Percentiles rank a stretch among this genome's conserved stretches.
Conservation (phyloP, 148 eudicot genomes). For the Rhododendron ovatum region DNA sequence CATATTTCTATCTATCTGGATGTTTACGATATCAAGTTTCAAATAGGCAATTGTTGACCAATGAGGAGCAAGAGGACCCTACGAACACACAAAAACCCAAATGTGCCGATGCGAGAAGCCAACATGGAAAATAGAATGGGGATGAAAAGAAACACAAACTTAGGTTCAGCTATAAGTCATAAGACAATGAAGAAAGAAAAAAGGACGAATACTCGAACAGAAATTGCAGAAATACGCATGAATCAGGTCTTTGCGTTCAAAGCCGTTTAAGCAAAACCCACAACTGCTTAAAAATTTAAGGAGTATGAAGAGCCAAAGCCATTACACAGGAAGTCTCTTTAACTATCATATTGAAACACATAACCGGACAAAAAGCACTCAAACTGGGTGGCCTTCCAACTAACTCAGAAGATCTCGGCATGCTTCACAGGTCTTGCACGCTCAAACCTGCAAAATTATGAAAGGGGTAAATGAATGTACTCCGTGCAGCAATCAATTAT, state of each 20-base stretch:
- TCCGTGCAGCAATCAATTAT: not conserved
- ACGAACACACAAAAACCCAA: too few relatives aligned
- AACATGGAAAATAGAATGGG: too few relatives aligned
- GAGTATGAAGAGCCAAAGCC: not conserved
- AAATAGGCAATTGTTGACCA: too few relatives aligned
- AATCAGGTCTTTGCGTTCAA: not conserved
- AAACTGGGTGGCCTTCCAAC: not conserved
- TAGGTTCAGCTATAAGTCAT: not conserved
- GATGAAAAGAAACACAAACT: not conserved
- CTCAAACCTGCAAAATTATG: constrained; percentile 1
- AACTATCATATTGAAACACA: not conserved
- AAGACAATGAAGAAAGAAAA: not conserved
- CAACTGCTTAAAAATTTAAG: not conserved
- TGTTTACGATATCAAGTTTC: too few relatives aligned
- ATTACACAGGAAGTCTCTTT: not conserved
- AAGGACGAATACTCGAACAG: not conserved
- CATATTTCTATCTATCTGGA: too few relatives aligned
- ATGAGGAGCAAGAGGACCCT: too few relatives aligned
- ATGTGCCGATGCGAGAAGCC: too few relatives aligned
- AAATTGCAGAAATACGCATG: not conserved
- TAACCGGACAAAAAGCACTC: not conserved
- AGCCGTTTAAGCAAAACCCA: not conserved
- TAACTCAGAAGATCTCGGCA: not conserved
- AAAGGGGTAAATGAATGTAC: not conserved
- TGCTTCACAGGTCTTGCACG: not conserved